phyloP scores from a whole-genome alignment of 306 rosid genomes.

The Inga oerstediana region DNA sequence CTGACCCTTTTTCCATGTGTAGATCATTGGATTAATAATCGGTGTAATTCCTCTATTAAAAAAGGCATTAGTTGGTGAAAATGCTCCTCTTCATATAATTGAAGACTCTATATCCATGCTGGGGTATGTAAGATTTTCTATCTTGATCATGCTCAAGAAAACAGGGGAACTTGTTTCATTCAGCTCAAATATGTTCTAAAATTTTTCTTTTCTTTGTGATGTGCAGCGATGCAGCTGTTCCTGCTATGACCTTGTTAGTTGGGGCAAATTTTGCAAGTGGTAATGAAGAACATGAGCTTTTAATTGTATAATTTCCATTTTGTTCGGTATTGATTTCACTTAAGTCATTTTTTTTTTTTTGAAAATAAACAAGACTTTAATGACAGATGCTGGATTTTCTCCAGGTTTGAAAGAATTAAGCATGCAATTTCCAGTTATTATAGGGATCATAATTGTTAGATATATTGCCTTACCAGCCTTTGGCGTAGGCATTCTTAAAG shows the following conservation, averaged over 20 bases:
- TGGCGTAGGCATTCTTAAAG: conserved; percentile 42
- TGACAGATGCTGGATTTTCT: not conserved
- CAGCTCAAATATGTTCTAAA: too few relatives aligned
- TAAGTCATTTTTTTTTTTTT: not conserved
- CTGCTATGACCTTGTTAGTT: conserved; percentile 38
- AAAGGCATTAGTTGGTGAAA: conserved; percentile 39
- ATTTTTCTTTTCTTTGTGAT: not conserved
- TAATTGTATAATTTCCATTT: not conserved
- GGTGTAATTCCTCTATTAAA: conserved; percentile 38
- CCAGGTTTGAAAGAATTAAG: conserved; percentile 37
- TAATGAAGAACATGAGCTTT: conserved; percentile 7
- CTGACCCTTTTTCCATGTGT: not conserved
- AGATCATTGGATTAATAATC: conserved; percentile 41
- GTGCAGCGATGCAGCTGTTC: conserved; percentile 44
- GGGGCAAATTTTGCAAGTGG: conserved; percentile 50
- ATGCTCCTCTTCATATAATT: conserved; percentile 40
- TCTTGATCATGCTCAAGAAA: not conserved
- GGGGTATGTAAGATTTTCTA: conserved; percentile 37
- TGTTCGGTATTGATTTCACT: too few relatives aligned
- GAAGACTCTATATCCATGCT: conserved; percentile 40
- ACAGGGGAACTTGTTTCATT: not conserved
- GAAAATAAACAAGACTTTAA: conserved; percentile 4
- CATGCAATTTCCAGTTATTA: conserved; percentile 12
- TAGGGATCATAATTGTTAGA: conserved; percentile 39
- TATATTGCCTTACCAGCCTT: conserved; percentile 26